Conservation (phyloP, 1,139 yeast species). For the Scheffersomyces lignicola region DNA sequence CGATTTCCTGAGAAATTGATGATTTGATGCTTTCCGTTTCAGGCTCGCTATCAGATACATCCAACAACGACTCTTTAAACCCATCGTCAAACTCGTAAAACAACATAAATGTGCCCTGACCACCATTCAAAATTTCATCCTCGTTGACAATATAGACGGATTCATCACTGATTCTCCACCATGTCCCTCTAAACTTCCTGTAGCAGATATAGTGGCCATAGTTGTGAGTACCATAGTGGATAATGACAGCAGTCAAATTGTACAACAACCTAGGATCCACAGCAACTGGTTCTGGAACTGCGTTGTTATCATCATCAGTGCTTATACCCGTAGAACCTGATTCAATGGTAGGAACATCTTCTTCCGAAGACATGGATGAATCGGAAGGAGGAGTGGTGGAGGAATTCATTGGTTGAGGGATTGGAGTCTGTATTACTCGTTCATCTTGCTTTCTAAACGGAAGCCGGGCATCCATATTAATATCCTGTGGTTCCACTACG, state of each 20-base stretch:
- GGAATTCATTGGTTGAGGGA: constrained; percentile 5
- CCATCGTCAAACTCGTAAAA: constrained; percentile 68
- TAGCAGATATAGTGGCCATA: constrained; percentile 93
- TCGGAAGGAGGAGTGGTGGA: constrained; percentile 5
- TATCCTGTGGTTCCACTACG: constrained; percentile 68
- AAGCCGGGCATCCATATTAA: constrained; percentile 76
- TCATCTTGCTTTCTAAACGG: constrained; percentile 67
- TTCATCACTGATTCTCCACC: constrained; percentile 97
- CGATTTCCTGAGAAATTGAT: neutral
- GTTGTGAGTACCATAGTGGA: constrained; percentile 92
- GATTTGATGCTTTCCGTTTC: constrained; percentile 23
- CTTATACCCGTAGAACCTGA: constrained; percentile 12
- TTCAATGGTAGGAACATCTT: constrained; percentile 6
- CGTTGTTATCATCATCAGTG: constrained; percentile 12
- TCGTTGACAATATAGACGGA: constrained; percentile 78
- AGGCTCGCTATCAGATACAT: constrained; percentile 33
- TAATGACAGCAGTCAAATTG: constrained; percentile 76
- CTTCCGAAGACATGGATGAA: constrained; percentile 8
- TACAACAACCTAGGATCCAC: constrained; percentile 50
- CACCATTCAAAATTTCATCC: constrained; percentile 71
- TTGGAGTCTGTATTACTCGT: constrained; percentile 4
- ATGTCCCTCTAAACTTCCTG: constrained; percentile 73
- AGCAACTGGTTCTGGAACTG: constrained; percentile 6
- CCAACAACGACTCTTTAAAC: constrained; percentile 30
- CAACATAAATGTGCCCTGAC: constrained; percentile 90